Conservation (phyloP, 495 filamentous ascomycete species). For the Platismatia glauca region DNA sequence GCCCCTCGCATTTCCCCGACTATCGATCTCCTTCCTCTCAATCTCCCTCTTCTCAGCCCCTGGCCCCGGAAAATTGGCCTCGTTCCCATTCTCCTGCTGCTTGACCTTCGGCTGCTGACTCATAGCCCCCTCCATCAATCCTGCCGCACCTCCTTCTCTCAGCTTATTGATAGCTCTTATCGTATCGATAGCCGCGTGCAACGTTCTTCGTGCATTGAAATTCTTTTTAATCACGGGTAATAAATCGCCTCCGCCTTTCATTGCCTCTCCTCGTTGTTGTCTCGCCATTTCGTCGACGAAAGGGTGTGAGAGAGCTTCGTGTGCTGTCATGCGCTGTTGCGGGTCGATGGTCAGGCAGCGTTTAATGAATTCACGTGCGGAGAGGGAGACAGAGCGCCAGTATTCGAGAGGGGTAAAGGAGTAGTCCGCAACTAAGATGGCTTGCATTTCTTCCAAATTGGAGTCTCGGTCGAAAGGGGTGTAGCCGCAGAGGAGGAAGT, state of each 20-base stretch:
- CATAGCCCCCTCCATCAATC: conserved; percentile 71
- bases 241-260: conserved; percentile 57
- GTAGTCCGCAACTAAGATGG: conserved; percentile 93
- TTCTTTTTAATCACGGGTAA: conserved; percentile 96
- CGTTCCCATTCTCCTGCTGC: conserved; percentile 36
- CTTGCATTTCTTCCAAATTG: conserved; percentile 98
- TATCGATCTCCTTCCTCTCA: conserved; percentile 29
- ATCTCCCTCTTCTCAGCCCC: too few relatives aligned
- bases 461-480: conserved; percentile 96
- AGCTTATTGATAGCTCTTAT: conserved; percentile 97
- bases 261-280: conserved; percentile 11
- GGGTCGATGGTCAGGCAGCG: conserved; percentile 86
- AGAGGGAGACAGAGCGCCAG: conserved; percentile 85
- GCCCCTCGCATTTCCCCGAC: conserved; percentile 44
- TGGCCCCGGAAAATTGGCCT: too few relatives aligned
- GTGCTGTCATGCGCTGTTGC: conserved; percentile 77
- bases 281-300: conserved; percentile 56
- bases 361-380: conserved; percentile 83
- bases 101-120: conserved; percentile 54
- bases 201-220: conserved; percentile 88
- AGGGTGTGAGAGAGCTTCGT: conserved; percentile 80
- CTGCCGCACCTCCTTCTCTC: conserved; percentile 65
- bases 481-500: conserved; percentile 96
- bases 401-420: conserved; percentile 92
- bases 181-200: conserved; percentile 96